Evolutionary conservation across 306 rosid genomes (phyloP), one percentile per base, ranked within the genome.

Genomic region (Pachyrhizus erosus): DNA sequence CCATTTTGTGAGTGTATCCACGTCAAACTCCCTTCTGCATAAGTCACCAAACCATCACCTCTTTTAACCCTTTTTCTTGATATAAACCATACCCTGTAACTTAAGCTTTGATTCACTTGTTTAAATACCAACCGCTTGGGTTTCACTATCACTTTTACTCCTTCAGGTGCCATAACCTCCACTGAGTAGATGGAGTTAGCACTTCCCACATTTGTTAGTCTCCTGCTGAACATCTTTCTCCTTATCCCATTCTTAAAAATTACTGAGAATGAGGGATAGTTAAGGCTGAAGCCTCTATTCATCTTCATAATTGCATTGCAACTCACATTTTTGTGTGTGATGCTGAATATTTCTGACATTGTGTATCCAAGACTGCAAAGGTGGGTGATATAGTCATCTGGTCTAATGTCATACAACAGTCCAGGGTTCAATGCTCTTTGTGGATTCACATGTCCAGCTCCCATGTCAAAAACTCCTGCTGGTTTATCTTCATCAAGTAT

Each of bases 371-470:
- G 90, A 77, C 86, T 89, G 87, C 97, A 94, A 17, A 93, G 93
- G 64, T 94, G 97, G 51, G 60, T 87, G 62, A 90, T 70, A 61
- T 94, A 94, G 20, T 94, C 97, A 39, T 79, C 68, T 11, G 97
- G 94, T 67, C 61, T 86, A 51, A 93, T 93, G 79, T 94, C 97
- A 71, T 94, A 93, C 21, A 94, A 62, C 52, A 93, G 68, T 31
- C 98, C 98, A 1, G 97, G 98, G 24, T 91, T 88, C 24, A 92
- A 54, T 0, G 97, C 98, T 84, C 86, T 87, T 40, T 42, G 80
- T 1, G 97, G 97, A 61, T 91, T 94, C 49, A 94, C 92, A 37
- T 94, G 94, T 66, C 98, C 97, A 2, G 97, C 87, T 15, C 98
- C 98, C 37, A 80, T 82, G 20, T 92, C 94, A 23, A 94, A 93